A percentile compares a stretch with the other conserved stretches of the same genome.
These are phyloP conservation scores for Zea luxurians DNA, from an alignment of 176 grass and related monocot genomes.

Conservation along the genomic window DNA sequence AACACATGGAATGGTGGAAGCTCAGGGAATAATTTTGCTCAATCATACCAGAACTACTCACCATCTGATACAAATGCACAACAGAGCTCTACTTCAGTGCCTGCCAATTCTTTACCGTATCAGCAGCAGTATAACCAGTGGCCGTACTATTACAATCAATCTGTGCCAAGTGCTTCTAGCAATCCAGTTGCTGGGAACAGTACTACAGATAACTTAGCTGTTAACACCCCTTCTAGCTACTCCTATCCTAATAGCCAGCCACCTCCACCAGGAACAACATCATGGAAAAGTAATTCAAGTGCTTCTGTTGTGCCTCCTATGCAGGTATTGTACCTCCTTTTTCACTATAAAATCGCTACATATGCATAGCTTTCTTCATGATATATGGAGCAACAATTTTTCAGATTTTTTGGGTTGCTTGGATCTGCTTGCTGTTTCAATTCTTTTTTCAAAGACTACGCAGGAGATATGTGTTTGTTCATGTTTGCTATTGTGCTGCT, in stretches of 20 bases:
- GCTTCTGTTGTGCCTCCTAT: conserved; percentile 52
- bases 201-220: conserved; percentile 35
- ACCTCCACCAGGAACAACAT: conserved; percentile 87
- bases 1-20: conserved; percentile 51
- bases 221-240: conserved; percentile 55
- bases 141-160: conserved; percentile 70
- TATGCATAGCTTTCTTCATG: conserved; percentile 25
- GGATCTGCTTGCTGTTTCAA: conserved; percentile 3
- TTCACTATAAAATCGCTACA: conserved; percentile 29
- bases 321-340: conserved; percentile 59
- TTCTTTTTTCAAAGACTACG: not conserved
- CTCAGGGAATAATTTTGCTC: conserved; percentile 46
- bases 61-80: conserved; percentile 52
- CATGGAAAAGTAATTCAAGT: conserved; percentile 66
- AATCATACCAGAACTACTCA: conserved; percentile 58
- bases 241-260: conserved; percentile 74
- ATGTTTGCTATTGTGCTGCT: not conserved
- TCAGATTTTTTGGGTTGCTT: conserved; percentile 26
- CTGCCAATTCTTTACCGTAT: conserved; percentile 67
- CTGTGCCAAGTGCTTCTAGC: conserved; percentile 48
- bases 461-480: not conserved
- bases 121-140: conserved; percentile 85
- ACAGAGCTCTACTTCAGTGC: conserved; percentile 57
- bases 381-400: not conserved
- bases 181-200: conserved; percentile 51